Evolutionary conservation across 139 green algal genomes (phyloP), one percentile per base, ranked within the genome.

Genomic region (Coelastrella sp.): DNA sequence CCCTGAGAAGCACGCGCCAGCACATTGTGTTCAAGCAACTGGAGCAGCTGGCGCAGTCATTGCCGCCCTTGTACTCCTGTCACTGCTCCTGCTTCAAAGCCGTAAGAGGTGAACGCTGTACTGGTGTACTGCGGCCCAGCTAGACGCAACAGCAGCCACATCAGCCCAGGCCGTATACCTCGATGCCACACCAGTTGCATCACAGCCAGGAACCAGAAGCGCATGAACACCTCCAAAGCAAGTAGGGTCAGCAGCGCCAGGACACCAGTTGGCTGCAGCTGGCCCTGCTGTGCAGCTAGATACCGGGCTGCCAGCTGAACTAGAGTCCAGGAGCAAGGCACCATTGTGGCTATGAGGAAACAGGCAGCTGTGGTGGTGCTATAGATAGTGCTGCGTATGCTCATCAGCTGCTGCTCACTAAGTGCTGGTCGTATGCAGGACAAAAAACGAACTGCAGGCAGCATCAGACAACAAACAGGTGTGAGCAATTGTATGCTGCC

Each of bases 221-320:
- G 69, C 81, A 87, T 76, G 71, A 87, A 87, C 23, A 75, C 53
- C 57, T 87, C 69, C 23, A 87, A 30, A 6, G 35, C n/a, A 53
- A 87, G 19, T 34, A 87, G 69, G 3, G 81, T 81, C 8, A 62
- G 3, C 40, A 87, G 23, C 6, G 80, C 62, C 48, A 67, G 35
- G 19, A 80, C 43, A 0, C 80, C 80, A 27, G 57, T 50, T 5
- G 60, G 25, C 34, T 30, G 41, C 35, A 86, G 7, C 37, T 40
- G 48, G 11, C 80, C 80, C 11, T 41, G 34, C 34, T 21, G 64
- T 2, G 64, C 45, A 3, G 41, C 48, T 25, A 57, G 8, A 37
- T 80, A 80, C 19, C 67, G 66, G 7, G 80, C 53, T 27, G 57
- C 68, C 21, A 86, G 37, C 80, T 80, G 80, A n/a, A 86, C 35